phyloP scores from a whole-genome alignment of 2,329 filamentous ascomycete genomes.

The Fusarium coffeatum region DNA sequence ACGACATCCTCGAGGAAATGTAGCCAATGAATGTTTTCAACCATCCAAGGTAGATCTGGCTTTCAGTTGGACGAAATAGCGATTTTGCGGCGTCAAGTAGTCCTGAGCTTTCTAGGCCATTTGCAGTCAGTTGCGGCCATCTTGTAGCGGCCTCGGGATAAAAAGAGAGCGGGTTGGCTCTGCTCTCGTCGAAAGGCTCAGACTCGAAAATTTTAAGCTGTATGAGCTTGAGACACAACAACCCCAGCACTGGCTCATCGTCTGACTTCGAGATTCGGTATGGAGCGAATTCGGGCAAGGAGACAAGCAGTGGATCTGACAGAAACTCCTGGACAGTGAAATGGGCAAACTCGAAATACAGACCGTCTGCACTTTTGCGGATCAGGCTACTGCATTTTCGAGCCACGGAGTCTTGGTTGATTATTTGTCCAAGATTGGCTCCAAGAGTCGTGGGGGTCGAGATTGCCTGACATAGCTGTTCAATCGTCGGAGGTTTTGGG shows the following conservation, averaged over 20 bases:
- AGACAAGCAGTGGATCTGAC: accelerated
- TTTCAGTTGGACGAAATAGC: no score
- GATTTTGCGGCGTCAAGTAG: no score
- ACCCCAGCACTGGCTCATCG: accelerated
- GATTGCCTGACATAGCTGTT: constrained; percentile 3
- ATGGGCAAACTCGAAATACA: not conserved
- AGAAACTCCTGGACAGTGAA: not conserved
- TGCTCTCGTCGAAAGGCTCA: no score
- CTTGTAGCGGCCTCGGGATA: accelerated
- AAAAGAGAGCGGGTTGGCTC: not conserved
- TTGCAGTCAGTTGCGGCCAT: not conserved
- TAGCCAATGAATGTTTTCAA: no score
- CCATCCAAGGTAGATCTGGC: no score
- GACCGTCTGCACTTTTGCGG: not conserved
- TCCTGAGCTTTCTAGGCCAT: no score
- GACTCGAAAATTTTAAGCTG: not conserved
- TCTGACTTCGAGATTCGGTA: not conserved
- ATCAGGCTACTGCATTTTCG: constrained; percentile 19
- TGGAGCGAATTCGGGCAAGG: accelerated
- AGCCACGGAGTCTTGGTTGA: not conserved
- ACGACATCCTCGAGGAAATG: no score
- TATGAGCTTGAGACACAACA: not conserved
- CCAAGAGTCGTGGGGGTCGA: not conserved
- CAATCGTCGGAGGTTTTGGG: accelerated
- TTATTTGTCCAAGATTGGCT: not conserved